Conservation (phyloP, 2,329 filamentous ascomycete species). For the Aureobasidium sp. region DNA sequence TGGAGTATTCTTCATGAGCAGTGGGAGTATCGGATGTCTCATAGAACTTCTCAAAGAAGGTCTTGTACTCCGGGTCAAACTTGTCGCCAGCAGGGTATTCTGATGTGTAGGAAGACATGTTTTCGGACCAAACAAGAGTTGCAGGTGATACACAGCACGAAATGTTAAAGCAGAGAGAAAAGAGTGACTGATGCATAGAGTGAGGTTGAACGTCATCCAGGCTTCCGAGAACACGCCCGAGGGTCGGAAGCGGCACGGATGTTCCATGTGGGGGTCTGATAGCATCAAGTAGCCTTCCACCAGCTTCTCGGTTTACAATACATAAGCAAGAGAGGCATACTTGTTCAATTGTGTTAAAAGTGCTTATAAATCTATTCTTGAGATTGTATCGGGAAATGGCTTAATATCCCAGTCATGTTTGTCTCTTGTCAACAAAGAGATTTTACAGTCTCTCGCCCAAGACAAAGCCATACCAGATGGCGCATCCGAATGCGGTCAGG, state of each 20-base stretch:
- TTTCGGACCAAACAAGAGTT: background rate
- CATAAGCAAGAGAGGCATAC: background rate
- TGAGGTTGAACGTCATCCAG: conserved; percentile 21
- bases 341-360: background rate
- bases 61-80: conserved; percentile 32
- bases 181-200: background rate
- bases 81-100: conserved; percentile 6
- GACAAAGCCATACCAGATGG: conserved; percentile 69
- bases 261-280: conserved; percentile 37
- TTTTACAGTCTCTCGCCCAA: conserved; percentile 54
- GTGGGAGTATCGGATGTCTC: conserved; percentile 40
- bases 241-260: conserved; percentile 29
- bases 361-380: background rate
- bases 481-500: conserved; percentile 60
- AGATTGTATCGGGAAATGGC: no score
- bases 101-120: conserved; percentile 14
- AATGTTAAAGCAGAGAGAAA: background rate
- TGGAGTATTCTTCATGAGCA: conserved; percentile 43
- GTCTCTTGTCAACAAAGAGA: background rate
- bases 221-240: background rate
- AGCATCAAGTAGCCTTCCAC: conserved; percentile 23
- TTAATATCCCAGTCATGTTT: background rate
- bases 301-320: background rate
- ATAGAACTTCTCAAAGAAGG: conserved; percentile 43
- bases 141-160: background rate